Evolutionary conservation across 805 yeast genomes (phyloP).

Genomic region (Starmerella apicola): DNA sequence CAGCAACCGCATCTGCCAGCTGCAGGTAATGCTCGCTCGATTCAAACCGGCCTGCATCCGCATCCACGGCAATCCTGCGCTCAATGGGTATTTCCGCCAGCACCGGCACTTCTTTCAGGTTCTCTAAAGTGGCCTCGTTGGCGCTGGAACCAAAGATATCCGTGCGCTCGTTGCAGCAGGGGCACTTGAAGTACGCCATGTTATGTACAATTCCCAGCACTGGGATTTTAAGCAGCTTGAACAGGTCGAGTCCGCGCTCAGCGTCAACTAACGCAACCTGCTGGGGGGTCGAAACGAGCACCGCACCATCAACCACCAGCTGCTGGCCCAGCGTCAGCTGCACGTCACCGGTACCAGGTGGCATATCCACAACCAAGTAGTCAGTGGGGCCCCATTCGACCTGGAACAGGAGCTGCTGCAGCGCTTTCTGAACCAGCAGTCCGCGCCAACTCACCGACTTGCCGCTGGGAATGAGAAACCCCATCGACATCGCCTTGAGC

Average conservation of each 20-base stretch:
- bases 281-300: constrained; percentile 76
- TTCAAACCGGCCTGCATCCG: constrained; percentile 57
- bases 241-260: constrained; percentile 68
- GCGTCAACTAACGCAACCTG: constrained; percentile 75
- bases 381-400: constrained; percentile 59
- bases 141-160: constrained; percentile 67
- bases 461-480: constrained; percentile 54
- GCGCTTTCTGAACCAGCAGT: constrained; percentile 72
- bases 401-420: constrained; percentile 72
- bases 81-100: constrained; percentile 60
- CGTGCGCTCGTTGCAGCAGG: constrained; percentile 59
- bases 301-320: constrained; percentile 62
- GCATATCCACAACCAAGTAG: constrained; percentile 66
- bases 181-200: constrained; percentile 68
- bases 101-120: constrained; percentile 38
- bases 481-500: constrained; percentile 79
- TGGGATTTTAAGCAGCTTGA: constrained; percentile 56
- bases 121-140: constrained; percentile 24
- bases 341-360: constrained; percentile 86
- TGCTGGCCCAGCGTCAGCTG: constrained; percentile 75
- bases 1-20: constrained; percentile 11
- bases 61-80: constrained; percentile 43
- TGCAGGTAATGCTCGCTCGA: constrained; percentile 8
- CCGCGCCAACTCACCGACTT: constrained; percentile 77
- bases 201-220: constrained; percentile 68